Conservation (phyloP, 139 green algal genomes). For the Chlamydomonas sp. region DNA sequence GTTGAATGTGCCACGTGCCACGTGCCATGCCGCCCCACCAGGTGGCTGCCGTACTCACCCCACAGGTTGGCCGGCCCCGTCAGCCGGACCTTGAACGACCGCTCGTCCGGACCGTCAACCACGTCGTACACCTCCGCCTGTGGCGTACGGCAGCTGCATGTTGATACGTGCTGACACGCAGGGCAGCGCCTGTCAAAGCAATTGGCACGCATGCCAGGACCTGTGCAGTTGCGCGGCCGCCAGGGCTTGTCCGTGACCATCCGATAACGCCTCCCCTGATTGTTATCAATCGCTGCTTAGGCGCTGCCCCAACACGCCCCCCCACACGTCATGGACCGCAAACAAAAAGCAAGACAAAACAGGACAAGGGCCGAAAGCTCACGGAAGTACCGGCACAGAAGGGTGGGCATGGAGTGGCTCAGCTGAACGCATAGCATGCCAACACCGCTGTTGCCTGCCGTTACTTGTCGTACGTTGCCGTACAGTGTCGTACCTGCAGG, state of each 20-base stretch:
- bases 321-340: too few relatives aligned
- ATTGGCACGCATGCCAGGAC: not conserved
- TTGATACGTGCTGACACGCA: not conserved
- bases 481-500: slow-evolving; percentile 39
- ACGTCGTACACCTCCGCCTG: slow-evolving; percentile 35
- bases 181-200: not conserved
- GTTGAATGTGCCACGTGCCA: not conserved
- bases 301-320: too few relatives aligned
- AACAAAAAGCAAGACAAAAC: too few relatives aligned
- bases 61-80: slow-evolving; percentile 78
- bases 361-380: too few relatives aligned
- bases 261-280: too few relatives aligned
- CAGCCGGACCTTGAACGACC: slow-evolving; percentile 64
- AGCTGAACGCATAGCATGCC: not conserved
- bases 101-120: not conserved
- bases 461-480: too few relatives aligned
- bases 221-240: too few relatives aligned
- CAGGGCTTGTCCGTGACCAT: too few relatives aligned
- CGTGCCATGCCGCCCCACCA: not conserved
- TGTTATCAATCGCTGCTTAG: too few relatives aligned
- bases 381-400: too few relatives aligned
- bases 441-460: not conserved
- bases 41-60: slow-evolving; percentile 44
- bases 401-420: not conserved
- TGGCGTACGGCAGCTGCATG: not conserved